phyloP scores from a whole-genome alignment of 768 basidiomycete species.

The Paxillus involutus region DNA sequence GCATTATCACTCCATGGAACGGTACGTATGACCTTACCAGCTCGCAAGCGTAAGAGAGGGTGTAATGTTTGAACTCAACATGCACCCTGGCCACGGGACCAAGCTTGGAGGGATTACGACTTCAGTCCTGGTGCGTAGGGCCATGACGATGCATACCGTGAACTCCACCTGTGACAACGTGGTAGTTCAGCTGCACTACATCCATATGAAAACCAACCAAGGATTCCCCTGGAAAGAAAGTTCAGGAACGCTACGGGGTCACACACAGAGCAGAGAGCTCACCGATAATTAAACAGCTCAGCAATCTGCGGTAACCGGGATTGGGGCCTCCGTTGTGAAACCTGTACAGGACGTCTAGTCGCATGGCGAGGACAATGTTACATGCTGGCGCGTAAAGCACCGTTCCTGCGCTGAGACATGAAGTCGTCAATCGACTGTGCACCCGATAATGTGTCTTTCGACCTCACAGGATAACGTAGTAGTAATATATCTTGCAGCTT shows the following conservation, averaged over 20 bases:
- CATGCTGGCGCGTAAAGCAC: conserved; percentile 18
- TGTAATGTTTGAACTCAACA: conserved; percentile 4
- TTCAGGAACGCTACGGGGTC: not conserved
- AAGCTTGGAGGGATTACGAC: conserved; percentile 19
- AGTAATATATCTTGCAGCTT: conserved; percentile 24
- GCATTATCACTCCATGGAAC: not conserved
- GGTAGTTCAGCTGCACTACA: not conserved
- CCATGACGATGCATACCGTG: conserved; percentile 10
- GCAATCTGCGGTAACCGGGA: not conserved
- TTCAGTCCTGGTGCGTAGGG: conserved; percentile 8
- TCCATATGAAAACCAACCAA: conserved; percentile 4
- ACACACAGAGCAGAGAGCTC: not conserved
- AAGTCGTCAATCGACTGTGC: not conserved
- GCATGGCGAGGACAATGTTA: conserved; percentile 20
- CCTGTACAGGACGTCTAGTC: conserved; percentile 19
- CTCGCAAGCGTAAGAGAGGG: conserved; percentile 20
- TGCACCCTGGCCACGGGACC: conserved; percentile 15
- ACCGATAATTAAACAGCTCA: conserved; percentile 19
- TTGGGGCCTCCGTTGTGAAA: not conserved
- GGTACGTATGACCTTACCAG: conserved; percentile 11
- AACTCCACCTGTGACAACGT: conserved; percentile 15
- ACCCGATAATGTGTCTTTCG: not conserved
- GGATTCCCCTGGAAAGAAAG: conserved; percentile 13
- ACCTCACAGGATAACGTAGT: conserved; percentile 20
- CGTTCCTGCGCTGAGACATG: conserved; percentile 12